Percentiles rank a stretch among this genome's conserved stretches.
Evolutionary conservation across 1,284 basidiomycete species (phyloP).

Genomic region (Melampsora larici-populina): DNA sequence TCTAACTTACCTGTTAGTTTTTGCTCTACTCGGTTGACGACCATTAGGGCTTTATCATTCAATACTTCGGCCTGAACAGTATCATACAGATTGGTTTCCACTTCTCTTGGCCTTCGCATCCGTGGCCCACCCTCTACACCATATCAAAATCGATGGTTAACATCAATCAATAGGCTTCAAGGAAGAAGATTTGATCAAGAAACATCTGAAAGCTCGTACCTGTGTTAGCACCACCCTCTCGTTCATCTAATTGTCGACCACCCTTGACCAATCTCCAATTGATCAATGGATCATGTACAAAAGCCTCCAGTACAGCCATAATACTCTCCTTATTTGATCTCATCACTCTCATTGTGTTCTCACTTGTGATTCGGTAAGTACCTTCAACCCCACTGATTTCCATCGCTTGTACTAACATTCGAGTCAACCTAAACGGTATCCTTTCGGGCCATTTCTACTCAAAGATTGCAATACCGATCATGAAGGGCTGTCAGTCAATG

Average conservation of each 20-base stretch:
- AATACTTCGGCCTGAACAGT: slow-evolving; percentile 66
- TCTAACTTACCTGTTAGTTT: slow-evolving; percentile 72
- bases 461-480: slow-evolving; percentile 77
- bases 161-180: background rate
- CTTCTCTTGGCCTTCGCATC: slow-evolving; percentile 46
- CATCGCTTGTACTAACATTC: slow-evolving; percentile 99
- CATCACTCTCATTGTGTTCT: slow-evolving; percentile 94
- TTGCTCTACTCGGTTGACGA: slow-evolving; percentile 86
- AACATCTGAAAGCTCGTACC: slow-evolving; percentile 46
- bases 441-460: slow-evolving; percentile 98
- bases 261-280: slow-evolving; percentile 59
- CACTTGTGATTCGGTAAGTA: slow-evolving; percentile 91
- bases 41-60: slow-evolving; percentile 80
- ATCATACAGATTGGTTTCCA: slow-evolving; percentile 50
- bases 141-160: background rate
- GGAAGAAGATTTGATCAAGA: background rate
- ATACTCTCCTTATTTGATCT: slow-evolving; percentile 96
- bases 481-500: background rate
- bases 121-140: slow-evolving; percentile 26
- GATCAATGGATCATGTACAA: slow-evolving; percentile 63
- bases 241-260: slow-evolving; percentile 47
- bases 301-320: slow-evolving; percentile 91
- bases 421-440: slow-evolving; percentile 94
- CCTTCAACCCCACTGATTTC: slow-evolving; percentile 94
- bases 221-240: slow-evolving; percentile 46